Evolutionary conservation across 2,329 filamentous ascomycete species (phyloP).

Genomic region (Penicillium verrucosum): DNA sequence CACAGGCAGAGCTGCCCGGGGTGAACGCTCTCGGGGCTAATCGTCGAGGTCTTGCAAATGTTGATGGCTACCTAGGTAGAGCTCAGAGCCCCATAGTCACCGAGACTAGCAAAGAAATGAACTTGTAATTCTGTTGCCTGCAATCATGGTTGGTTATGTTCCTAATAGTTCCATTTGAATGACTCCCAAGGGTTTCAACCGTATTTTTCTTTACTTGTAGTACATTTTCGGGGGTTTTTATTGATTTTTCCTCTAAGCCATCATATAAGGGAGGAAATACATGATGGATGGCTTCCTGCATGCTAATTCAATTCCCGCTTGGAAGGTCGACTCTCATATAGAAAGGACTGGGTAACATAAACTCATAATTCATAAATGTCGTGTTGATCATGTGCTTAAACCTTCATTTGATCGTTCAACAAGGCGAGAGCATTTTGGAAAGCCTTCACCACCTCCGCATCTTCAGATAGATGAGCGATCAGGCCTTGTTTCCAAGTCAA

Average conservation of each 20-base stretch:
- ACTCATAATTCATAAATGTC: constrained; percentile 3
- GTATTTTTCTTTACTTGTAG: background rate
- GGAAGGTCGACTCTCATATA: background rate
- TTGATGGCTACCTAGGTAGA: background rate
- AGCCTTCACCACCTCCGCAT: constrained; percentile 46
- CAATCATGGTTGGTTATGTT: background rate
- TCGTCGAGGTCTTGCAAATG: background rate
- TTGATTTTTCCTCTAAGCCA: background rate
- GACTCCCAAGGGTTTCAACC: background rate
- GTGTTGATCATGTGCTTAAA: background rate
- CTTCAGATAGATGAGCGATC: constrained; percentile 25
- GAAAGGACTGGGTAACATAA: background rate
- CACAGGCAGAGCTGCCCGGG: constrained; percentile 53
- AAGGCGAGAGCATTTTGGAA: constrained; percentile 49
- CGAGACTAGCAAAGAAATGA: background rate
- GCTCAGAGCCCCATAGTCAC: background rate
- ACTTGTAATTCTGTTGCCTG: background rate
- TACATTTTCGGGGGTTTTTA: background rate
- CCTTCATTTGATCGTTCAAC: constrained; percentile 34
- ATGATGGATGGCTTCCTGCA: background rate
- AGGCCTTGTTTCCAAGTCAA: constrained; percentile 5
- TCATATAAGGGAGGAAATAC: background rate
- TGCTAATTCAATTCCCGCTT: background rate
- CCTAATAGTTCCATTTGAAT: background rate
- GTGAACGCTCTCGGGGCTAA: constrained; percentile 6